Evolutionary conservation across 2,329 filamentous ascomycete species (phyloP).

Genomic region (Nemania serpens): DNA sequence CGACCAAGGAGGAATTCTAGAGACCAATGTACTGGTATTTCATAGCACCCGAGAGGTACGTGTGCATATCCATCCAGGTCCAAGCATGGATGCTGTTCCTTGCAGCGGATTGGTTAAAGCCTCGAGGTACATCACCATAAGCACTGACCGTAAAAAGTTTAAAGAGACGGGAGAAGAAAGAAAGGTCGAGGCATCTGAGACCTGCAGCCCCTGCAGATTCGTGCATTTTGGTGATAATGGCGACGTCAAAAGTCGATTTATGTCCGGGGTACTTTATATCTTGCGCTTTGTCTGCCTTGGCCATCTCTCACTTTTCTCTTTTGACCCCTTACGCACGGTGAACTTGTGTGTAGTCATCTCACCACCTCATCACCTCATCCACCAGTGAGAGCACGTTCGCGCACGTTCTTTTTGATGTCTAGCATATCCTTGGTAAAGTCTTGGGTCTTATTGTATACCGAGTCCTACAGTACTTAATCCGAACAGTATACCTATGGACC

Average conservation of each 20-base stretch:
- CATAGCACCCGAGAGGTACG: not conserved
- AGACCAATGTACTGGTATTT: too few relatives aligned
- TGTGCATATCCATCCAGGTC: constrained; percentile 10
- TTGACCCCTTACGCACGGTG: not conserved
- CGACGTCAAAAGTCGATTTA: constrained; percentile 9
- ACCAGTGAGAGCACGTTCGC: constrained; percentile 34
- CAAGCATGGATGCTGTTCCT: constrained; percentile 17
- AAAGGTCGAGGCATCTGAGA: not conserved
- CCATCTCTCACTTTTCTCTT: not conserved
- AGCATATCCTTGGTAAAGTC: too few relatives aligned
- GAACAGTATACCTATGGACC: too few relatives aligned
- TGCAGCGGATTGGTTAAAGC: constrained; percentile 19
- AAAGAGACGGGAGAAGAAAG: not conserved
- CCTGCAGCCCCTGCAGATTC: constrained; percentile 3
- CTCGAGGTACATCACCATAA: not conserved
- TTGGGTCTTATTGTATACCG: too few relatives aligned
- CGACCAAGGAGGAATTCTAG: too few relatives aligned
- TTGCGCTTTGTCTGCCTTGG: not conserved
- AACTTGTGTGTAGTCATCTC: constrained; percentile 5
- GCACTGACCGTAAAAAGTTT: not conserved
- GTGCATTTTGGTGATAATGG: constrained; percentile 4
- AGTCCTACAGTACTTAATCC: too few relatives aligned
- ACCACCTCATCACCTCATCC: constrained; percentile 36
- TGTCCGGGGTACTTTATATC: not conserved
- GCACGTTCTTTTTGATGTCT: too few relatives aligned